phyloP scores from a whole-genome alignment of 768 basidiomycete species.

The Termitomyces sp. region DNA sequence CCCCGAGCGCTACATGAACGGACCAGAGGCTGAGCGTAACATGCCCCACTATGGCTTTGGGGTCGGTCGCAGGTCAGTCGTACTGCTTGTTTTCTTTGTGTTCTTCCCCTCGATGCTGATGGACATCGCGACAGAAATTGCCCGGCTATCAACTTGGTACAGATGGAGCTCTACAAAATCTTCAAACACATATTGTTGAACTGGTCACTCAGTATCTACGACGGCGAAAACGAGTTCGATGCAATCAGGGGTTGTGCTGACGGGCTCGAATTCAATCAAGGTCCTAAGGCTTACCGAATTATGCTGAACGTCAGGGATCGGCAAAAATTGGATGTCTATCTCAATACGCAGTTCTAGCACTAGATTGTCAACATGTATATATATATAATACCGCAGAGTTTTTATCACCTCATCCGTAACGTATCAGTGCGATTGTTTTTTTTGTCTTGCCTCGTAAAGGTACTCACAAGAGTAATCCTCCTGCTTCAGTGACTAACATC shows the following conservation, averaged over 20 bases:
- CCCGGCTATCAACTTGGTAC: slow-evolving; percentile 13
- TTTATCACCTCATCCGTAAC: neutral
- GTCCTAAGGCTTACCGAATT: slow-evolving; percentile 10
- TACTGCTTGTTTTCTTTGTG: neutral
- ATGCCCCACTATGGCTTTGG: slow-evolving; percentile 15
- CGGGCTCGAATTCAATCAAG: slow-evolving; percentile 11
- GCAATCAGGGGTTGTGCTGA: slow-evolving; percentile 11
- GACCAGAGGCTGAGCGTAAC: slow-evolving; percentile 12
- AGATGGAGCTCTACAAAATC: slow-evolving; percentile 13
- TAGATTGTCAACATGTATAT: neutral
- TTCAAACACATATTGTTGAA: slow-evolving; percentile 10
- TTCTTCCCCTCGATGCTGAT: neutral
- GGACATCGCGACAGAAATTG: slow-evolving; percentile 5
- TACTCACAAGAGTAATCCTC: neutral
- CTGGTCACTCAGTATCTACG: slow-evolving; percentile 9
- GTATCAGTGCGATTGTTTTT: too few species aligned
- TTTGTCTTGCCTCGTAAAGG: neutral
- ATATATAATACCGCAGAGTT: neutral
- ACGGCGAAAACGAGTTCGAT: slow-evolving; percentile 14
- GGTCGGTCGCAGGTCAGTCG: slow-evolving; percentile 9
- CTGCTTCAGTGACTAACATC: too few species aligned
- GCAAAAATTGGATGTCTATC: slow-evolving; percentile 9
- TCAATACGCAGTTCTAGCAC: slow-evolving; percentile 4
- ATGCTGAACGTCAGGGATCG: slow-evolving; percentile 7
- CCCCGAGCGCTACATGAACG: slow-evolving; percentile 13